Percentiles rank a stretch among this genome's conserved stretches.
Evolutionary conservation across 140 eudicot species (phyloP).

Genomic region (Oenanthe javanica): DNA sequence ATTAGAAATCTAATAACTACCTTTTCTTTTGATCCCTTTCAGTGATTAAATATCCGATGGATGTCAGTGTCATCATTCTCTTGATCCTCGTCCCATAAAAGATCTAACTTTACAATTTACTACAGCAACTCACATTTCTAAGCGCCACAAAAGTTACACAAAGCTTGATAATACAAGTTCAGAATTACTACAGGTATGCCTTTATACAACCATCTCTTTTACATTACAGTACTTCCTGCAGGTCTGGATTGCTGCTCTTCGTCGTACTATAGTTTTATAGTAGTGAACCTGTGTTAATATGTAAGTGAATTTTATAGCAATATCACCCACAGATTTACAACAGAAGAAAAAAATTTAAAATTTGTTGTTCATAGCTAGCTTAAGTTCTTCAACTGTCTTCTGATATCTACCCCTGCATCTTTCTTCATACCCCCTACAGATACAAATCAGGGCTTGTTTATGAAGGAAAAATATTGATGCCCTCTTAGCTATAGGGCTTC

Average conservation of each 20-base stretch:
- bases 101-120: conserved; percentile 7
- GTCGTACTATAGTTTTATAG: too few species aligned
- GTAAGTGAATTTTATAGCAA: not conserved
- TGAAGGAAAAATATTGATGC: not conserved
- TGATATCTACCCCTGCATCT: conserved; percentile 3
- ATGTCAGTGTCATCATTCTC: conserved; percentile 10
- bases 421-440: not conserved
- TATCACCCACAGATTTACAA: not conserved
- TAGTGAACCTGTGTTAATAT: not conserved
- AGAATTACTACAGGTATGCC: conserved; percentile 5
- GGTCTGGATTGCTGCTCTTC: not conserved
- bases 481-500: conserved; percentile 9
- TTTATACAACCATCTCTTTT: not conserved
- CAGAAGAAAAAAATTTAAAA: not conserved
- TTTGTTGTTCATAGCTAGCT: not conserved
- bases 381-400: not conserved
- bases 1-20: conserved; percentile 14
- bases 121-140: conserved; percentile 4
- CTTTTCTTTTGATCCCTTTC: conserved; percentile 29
- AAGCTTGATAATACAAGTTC: conserved; percentile 3
- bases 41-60: conserved; percentile 28
- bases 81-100: conserved; percentile 7
- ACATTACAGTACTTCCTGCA: not conserved
- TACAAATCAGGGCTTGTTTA: not conserved
- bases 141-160: not conserved